phyloP scores from a whole-genome alignment of 306 rosid genomes.

The Casuarina equisetifolia region DNA sequence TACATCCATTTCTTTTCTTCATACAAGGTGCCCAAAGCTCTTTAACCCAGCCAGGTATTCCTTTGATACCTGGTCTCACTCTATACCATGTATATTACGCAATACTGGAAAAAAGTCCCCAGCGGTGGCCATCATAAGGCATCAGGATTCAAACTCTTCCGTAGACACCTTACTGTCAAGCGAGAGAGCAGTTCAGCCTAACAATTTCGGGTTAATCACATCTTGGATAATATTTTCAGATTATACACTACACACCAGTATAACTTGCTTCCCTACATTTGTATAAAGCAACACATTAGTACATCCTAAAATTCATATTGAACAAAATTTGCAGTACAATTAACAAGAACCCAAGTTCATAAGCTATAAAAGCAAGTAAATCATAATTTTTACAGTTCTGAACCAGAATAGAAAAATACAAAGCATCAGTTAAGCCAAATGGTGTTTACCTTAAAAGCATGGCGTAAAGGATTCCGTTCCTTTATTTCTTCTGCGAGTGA shows the following conservation, averaged over 20 bases:
- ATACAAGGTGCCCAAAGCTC: neutral
- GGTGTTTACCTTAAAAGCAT: constrained; percentile 73
- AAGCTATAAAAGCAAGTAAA: constrained; percentile 6
- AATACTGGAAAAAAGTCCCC: neutral
- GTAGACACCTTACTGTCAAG: neutral
- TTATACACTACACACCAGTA: constrained; percentile 10
- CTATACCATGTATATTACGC: neutral
- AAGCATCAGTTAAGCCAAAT: constrained; percentile 14
- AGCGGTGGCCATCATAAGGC: neutral
- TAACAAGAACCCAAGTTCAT: neutral
- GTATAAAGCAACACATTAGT: neutral
- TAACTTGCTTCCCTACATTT: constrained; percentile 1
- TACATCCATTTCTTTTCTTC: neutral
- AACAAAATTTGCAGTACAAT: neutral
- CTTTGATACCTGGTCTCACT: neutral
- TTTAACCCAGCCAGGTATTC: neutral
- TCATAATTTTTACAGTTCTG: constrained; percentile 16
- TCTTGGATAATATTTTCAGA: neutral
- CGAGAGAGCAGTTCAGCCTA: neutral
- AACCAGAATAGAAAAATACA: constrained; percentile 27
- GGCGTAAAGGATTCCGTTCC: constrained; percentile 88
- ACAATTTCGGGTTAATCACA: neutral
- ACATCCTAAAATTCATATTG: neutral
- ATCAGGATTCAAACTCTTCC: neutral
- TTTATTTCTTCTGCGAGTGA: constrained; percentile 76